Conservation (phyloP, 345 rosid genomes). For the Ailanthus altissimus region DNA sequence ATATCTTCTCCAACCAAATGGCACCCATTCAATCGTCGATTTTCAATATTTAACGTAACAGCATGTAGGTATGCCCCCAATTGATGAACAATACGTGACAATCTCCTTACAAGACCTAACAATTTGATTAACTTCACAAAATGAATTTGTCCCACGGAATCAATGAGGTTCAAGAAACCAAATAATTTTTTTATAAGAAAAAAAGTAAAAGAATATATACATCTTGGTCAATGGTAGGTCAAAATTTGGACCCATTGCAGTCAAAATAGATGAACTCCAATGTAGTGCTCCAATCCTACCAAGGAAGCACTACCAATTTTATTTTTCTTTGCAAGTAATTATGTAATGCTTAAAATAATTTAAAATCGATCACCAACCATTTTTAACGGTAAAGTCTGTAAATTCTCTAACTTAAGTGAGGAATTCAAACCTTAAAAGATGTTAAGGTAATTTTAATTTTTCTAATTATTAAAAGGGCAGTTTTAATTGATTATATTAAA, state of each 20-base stretch:
- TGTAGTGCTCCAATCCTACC: background rate
- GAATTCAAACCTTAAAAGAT: too few relatives aligned
- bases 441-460: too few relatives aligned
- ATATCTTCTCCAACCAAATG: background rate
- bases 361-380: too few relatives aligned
- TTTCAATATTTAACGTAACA: background rate
- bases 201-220: background rate
- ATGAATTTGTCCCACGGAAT: slow-evolving; percentile 10
- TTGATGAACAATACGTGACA: slow-evolving; percentile 3
- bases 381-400: too few relatives aligned
- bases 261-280: slow-evolving; percentile 8
- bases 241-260: background rate
- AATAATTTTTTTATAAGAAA: too few relatives aligned
- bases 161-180: background rate
- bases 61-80: background rate
- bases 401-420: too few relatives aligned
- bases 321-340: background rate
- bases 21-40: background rate
- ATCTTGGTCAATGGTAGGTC: background rate
- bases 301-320: background rate
- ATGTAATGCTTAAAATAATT: background rate
- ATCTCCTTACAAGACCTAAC: background rate
- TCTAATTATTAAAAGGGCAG: too few relatives aligned
- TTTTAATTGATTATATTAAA: too few relatives aligned
- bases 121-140: background rate